Evolutionary conservation across 2,329 filamentous ascomycete genomes (phyloP).

Genomic region (Phaeosphaeriaceae sp.): DNA sequence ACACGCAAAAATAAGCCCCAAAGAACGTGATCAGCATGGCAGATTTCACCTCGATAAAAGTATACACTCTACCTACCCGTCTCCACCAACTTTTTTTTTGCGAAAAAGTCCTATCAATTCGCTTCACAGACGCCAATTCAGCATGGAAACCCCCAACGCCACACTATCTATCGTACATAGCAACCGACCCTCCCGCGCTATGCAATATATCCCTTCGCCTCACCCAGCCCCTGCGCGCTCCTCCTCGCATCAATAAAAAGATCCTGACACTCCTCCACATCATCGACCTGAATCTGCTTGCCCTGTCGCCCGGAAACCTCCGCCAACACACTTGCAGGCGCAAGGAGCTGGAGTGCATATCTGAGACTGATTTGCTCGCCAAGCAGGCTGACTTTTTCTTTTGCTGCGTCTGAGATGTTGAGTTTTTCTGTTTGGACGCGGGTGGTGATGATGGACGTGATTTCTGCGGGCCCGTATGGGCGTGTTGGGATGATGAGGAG

Average conservation of each 20-base stretch:
- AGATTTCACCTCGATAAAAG: too few relatives aligned
- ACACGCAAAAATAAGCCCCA: too few relatives aligned
- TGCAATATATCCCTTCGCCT: conserved; percentile 42
- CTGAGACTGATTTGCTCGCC: conserved; percentile 88
- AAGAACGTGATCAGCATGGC: too few relatives aligned
- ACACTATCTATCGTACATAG: conserved; percentile 16
- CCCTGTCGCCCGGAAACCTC: conserved; percentile 64
- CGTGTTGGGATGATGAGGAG: conserved; percentile 96
- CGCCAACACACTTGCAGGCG: conserved; percentile 88
- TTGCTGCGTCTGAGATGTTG: conserved; percentile 77
- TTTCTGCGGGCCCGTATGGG: conserved; percentile 85
- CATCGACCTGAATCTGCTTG: conserved; percentile 59
- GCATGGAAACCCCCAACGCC: conserved; percentile 17
- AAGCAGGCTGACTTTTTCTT: conserved; percentile 85
- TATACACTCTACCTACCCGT: too few relatives aligned
- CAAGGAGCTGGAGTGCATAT: conserved; percentile 91
- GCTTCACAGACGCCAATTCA: background rate
- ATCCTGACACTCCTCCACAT: conserved; percentile 59
- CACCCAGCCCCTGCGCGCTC: conserved; percentile 50
- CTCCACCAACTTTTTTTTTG: too few relatives aligned
- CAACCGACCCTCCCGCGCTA: conserved; percentile 13
- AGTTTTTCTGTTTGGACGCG: conserved; percentile 83
- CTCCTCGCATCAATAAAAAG: conserved; percentile 58
- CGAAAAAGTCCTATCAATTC: too few relatives aligned
- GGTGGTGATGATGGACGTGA: conserved; percentile 88